phyloP scores from a whole-genome alignment of 352 stramenopile species.

The Globisporangium heterothallicum region DNA sequence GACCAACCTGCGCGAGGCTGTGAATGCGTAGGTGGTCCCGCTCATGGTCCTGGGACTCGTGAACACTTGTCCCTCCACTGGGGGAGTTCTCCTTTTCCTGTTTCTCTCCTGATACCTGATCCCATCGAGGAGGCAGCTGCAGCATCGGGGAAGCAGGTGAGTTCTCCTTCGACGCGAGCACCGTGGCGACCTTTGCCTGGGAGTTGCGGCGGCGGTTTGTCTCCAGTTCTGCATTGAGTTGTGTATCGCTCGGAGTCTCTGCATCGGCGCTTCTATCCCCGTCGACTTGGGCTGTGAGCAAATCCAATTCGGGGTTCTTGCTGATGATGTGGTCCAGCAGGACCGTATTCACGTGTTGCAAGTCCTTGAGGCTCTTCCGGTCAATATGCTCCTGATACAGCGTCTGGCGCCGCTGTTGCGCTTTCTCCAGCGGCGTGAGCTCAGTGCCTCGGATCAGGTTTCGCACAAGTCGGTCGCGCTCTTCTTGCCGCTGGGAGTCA shows the following conservation, averaged over 20 bases:
- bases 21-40: constrained; percentile 22
- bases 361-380: constrained; percentile 39
- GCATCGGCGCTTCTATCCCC: constrained; percentile 8
- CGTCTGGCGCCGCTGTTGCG: constrained; percentile 29
- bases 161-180: constrained; percentile 5
- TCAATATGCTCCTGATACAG: constrained; percentile 47
- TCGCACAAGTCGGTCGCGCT: constrained; percentile 32
- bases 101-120: not conserved
- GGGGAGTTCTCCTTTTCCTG: not conserved
- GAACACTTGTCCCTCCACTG: not conserved
- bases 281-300: constrained; percentile 32
- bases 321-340: constrained; percentile 65
- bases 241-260: not conserved
- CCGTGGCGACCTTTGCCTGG: constrained; percentile 19
- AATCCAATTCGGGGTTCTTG: constrained; percentile 47
- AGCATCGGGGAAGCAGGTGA: not conserved
- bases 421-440: constrained; percentile 34
- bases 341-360: constrained; percentile 42
- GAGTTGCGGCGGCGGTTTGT: constrained; percentile 12
- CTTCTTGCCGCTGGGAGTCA: constrained; percentile 37
- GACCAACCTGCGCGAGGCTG: constrained; percentile 41
- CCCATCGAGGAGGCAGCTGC: not conserved
- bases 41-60: not conserved
- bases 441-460: constrained; percentile 45
- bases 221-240: too few relatives aligned